Conservation (phyloP, 345 rosid species). For the Hypericum perforatum region DNA sequence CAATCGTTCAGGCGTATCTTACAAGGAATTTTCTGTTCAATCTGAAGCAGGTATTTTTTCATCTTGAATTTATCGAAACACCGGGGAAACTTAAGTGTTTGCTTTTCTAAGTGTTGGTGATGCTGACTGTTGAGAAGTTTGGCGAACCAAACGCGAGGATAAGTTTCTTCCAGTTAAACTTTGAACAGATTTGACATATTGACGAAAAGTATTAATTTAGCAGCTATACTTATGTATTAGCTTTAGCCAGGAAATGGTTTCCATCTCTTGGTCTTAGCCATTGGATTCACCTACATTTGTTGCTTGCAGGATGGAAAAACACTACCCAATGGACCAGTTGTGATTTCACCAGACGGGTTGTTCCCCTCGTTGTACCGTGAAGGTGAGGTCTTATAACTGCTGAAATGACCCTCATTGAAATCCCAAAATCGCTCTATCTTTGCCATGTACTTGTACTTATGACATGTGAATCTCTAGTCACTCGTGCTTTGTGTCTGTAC, state of each 20-base stretch:
- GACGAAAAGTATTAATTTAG: no score
- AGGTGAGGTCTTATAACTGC: slow-evolving; percentile 30
- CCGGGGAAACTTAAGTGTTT: no score
- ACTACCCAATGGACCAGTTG: slow-evolving; percentile 79
- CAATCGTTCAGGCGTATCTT: slow-evolving; percentile 90
- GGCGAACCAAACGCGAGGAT: no score
- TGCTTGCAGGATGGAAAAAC: slow-evolving; percentile 72
- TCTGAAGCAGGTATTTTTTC: slow-evolving; percentile 60
- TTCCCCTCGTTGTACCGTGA: slow-evolving; percentile 87
- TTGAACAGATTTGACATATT: no score
- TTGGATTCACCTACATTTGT: slow-evolving; percentile 5
- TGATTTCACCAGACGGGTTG: slow-evolving; percentile 84
- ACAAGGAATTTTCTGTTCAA: slow-evolving; percentile 70
- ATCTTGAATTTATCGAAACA: background rate
- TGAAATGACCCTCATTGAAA: background rate
- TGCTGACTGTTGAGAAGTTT: no score
- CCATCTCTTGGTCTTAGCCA: background rate
- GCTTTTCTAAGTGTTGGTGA: no score
- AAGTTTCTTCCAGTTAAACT: no score
- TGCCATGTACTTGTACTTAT: background rate
- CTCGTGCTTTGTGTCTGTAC: no score
- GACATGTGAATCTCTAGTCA: no score
- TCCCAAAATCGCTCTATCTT: background rate
- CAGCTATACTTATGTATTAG: no score
- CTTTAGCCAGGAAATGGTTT: no score